Evolutionary conservation across 208 protist species (phyloP).

Genomic region (Sergeia podlipaevii): DNA sequence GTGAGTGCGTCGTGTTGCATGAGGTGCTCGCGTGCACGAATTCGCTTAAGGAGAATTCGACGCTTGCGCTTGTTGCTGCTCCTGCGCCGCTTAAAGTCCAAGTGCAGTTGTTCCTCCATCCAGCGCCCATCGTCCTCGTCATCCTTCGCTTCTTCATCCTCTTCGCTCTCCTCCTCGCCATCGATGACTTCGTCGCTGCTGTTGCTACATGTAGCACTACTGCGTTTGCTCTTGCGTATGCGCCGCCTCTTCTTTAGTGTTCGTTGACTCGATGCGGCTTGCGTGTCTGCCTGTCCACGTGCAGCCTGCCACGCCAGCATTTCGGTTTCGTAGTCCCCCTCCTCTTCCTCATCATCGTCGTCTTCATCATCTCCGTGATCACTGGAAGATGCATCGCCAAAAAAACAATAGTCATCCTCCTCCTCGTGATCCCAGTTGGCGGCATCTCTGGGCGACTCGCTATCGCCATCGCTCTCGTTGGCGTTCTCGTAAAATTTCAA

Average conservation of each 20-base stretch:
- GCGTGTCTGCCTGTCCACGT: too few species aligned
- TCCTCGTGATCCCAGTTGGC: neutral
- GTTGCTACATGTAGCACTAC: too few species aligned
- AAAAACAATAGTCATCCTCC: too few species aligned
- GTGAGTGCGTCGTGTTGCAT: too few species aligned
- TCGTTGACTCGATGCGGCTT: too few species aligned
- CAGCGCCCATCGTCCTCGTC: neutral
- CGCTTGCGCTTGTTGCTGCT: slow-evolving; percentile 26
- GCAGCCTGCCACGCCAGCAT: too few species aligned
- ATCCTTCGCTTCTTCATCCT: neutral
- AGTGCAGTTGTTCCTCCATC: neutral
- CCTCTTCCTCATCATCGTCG: neutral
- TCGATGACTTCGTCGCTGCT: neutral
- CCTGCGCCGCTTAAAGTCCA: slow-evolving; percentile 41
- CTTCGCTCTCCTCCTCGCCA: slow-evolving; percentile 6
- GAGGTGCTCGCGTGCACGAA: slow-evolving; percentile 35
- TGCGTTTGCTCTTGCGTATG: neutral
- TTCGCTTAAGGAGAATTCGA: slow-evolving; percentile 39
- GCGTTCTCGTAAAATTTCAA: slow-evolving; percentile 38
- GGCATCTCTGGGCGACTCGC: slow-evolving; percentile 11
- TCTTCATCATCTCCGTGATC: neutral
- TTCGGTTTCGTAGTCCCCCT: too few species aligned
- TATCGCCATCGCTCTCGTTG: slow-evolving; percentile 18
- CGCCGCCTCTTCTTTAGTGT: neutral
- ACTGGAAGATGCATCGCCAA: neutral